phyloP scores from a whole-genome alignment of 2,329 filamentous ascomycete genomes.

The Colletotrichum somersetense region DNA sequence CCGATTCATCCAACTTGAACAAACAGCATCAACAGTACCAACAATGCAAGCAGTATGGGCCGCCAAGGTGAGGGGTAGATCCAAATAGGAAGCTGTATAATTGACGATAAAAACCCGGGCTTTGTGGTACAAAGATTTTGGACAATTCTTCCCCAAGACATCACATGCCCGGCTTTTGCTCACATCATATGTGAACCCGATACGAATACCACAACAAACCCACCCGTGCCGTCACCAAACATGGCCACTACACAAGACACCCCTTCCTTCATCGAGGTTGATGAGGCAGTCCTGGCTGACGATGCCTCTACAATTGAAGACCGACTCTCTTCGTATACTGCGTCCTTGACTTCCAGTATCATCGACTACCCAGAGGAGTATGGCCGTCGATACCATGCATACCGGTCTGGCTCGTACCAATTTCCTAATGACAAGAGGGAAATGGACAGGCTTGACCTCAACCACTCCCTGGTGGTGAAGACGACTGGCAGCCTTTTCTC shows the following conservation, averaged over 20 bases:
- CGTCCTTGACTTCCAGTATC: background rate
- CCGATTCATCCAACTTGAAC: background rate
- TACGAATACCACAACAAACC: background rate
- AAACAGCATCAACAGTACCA: too few relatives aligned
- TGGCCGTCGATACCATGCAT: background rate
- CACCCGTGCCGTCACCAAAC: background rate
- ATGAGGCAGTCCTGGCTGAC: background rate
- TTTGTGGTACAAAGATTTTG: background rate
- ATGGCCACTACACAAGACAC: background rate
- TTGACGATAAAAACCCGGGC: background rate
- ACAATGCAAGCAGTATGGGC: background rate
- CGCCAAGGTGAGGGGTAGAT: background rate
- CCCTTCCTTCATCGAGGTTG: background rate
- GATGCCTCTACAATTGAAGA: background rate
- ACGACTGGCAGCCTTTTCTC: background rate
- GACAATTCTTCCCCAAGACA: background rate
- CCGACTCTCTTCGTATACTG: background rate
- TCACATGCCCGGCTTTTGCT: background rate
- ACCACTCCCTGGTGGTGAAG: background rate
- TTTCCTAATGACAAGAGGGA: background rate
- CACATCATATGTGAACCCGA: background rate
- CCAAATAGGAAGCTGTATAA: background rate
- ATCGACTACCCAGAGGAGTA: background rate
- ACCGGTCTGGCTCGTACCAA: background rate
- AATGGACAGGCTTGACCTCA: background rate